Evolutionary conservation across 2,329 filamentous ascomycete genomes (phyloP).

Genomic region (Ophioceras dolichostomum): DNA sequence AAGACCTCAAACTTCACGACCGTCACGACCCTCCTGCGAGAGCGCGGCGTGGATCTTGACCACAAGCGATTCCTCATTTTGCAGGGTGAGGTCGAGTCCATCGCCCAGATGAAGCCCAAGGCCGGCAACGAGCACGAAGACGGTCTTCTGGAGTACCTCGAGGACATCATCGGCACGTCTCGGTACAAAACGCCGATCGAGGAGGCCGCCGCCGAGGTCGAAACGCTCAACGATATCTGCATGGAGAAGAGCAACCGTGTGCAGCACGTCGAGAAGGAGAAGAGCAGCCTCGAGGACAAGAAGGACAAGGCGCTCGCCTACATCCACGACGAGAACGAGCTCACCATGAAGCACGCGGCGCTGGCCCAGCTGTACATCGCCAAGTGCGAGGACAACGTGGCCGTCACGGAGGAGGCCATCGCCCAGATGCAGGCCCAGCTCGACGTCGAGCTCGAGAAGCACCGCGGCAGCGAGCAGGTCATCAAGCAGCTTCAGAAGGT

Average conservation of each 20-base stretch:
- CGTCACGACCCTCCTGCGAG: slow-evolving; percentile 77
- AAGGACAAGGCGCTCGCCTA: slow-evolving; percentile 88
- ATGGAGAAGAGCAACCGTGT: slow-evolving; percentile 91
- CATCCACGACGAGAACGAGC: slow-evolving; percentile 85
- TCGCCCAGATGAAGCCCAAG: slow-evolving; percentile 98
- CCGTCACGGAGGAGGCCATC: slow-evolving; percentile 81
- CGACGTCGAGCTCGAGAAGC: slow-evolving; percentile 79
- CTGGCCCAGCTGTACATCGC: slow-evolving; percentile 86
- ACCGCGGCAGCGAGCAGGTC: slow-evolving; percentile 76
- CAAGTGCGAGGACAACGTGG: slow-evolving; percentile 79
- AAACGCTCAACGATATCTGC: slow-evolving; percentile 87
- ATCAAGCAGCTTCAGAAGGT: slow-evolving; percentile 84
- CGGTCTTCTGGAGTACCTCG: slow-evolving; percentile 87
- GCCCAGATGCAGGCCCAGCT: slow-evolving; percentile 81
- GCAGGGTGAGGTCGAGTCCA: slow-evolving; percentile 96
- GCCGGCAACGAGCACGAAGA: slow-evolving; percentile 92
- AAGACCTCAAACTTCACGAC: slow-evolving; percentile 84
- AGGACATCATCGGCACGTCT: slow-evolving; percentile 97
- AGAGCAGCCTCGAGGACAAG: slow-evolving; percentile 83
- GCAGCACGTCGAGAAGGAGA: slow-evolving; percentile 97
- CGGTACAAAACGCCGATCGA: slow-evolving; percentile 98
- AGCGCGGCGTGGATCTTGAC: slow-evolving; percentile 85
- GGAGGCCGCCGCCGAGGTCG: slow-evolving; percentile 80
- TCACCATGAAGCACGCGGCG: slow-evolving; percentile 77
- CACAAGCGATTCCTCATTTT: slow-evolving; percentile 97